Percentiles rank a stretch among this genome's conserved stretches.
Evolutionary conservation across 176 grass and related monocot genomes (phyloP).

Genomic region (Areca catechu): DNA sequence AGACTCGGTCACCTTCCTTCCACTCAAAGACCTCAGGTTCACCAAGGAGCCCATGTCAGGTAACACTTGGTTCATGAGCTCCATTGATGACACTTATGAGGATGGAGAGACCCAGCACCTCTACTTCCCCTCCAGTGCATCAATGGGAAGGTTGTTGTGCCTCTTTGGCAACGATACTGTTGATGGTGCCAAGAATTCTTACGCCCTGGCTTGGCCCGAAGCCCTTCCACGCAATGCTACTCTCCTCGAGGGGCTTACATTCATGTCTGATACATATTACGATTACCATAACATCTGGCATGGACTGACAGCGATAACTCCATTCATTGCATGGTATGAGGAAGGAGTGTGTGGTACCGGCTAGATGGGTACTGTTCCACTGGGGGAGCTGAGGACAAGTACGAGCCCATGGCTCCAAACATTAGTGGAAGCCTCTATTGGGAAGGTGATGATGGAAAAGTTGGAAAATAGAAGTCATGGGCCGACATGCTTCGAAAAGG

Average conservation of each 20-base stretch:
- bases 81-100: constrained; percentile 43
- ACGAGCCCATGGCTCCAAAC: constrained; percentile 40
- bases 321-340: constrained; percentile 37
- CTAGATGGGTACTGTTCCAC: constrained; percentile 51
- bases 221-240: constrained; percentile 32
- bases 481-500: constrained; percentile 58
- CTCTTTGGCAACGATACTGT: constrained; percentile 17
- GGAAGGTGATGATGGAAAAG: constrained; percentile 26
- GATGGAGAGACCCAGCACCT: constrained; percentile 34
- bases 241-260: constrained; percentile 33
- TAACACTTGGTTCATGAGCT: constrained; percentile 59
- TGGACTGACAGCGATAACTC: constrained; percentile 37
- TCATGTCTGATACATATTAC: constrained; percentile 60
- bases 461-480: background rate
- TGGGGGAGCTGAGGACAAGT: constrained; percentile 27
- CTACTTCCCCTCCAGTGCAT: constrained; percentile 42
- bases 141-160: constrained; percentile 51
- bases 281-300: constrained; percentile 62
- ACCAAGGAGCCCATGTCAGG: background rate
- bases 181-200: constrained; percentile 43
- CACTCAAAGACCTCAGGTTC: constrained; percentile 39
- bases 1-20: constrained; percentile 36
- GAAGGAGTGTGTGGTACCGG: constrained; percentile 22
- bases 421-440: constrained; percentile 11
- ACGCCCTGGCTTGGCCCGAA: constrained; percentile 46